Percentiles rank a stretch among this genome's conserved stretches.
Evolutionary conservation across 257 asterid genomes (phyloP).

Genomic region (Nicotiana obtusifolia): DNA sequence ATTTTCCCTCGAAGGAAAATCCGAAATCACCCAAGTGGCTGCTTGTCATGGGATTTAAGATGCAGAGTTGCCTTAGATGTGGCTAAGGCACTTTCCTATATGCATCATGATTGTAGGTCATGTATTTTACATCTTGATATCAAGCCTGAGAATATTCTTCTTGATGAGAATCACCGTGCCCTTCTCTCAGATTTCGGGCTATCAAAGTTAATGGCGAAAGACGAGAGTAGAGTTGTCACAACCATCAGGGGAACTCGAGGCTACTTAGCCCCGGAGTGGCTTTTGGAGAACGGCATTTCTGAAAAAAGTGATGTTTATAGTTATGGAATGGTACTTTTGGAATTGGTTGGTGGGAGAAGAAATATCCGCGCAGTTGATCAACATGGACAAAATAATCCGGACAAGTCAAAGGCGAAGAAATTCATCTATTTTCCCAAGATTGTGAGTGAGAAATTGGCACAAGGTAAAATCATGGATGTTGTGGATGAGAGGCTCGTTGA

Average conservation of each 20-base stretch:
- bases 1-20: constrained; percentile 31
- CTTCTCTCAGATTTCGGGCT: constrained; percentile 67
- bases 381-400: constrained; percentile 3
- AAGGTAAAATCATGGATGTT: constrained; percentile 52
- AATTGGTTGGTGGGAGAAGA: constrained; percentile 64
- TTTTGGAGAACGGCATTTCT: constrained; percentile 60
- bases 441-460: constrained; percentile 53
- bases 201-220: constrained; percentile 64
- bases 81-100: constrained; percentile 59
- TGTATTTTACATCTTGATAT: constrained; percentile 69
- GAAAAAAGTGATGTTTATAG: constrained; percentile 72
- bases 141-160: constrained; percentile 66
- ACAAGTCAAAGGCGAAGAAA: constrained; percentile 26
- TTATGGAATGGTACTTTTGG: constrained; percentile 67
- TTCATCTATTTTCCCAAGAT: constrained; percentile 49
- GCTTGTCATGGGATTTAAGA: constrained; percentile 62
- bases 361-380: constrained; percentile 26
- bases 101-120: constrained; percentile 76
- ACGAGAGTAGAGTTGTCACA: constrained; percentile 61
- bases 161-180: constrained; percentile 46
- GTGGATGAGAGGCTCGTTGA: constrained; percentile 41
- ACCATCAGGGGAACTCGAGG: constrained; percentile 70
- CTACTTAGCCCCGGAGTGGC: constrained; percentile 84
- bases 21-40: constrained; percentile 18
- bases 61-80: constrained; percentile 54